These are phyloP conservation scores for Candida tammaniensis DNA, from an alignment of 805 yeast species.

Conservation along the genomic window DNA sequence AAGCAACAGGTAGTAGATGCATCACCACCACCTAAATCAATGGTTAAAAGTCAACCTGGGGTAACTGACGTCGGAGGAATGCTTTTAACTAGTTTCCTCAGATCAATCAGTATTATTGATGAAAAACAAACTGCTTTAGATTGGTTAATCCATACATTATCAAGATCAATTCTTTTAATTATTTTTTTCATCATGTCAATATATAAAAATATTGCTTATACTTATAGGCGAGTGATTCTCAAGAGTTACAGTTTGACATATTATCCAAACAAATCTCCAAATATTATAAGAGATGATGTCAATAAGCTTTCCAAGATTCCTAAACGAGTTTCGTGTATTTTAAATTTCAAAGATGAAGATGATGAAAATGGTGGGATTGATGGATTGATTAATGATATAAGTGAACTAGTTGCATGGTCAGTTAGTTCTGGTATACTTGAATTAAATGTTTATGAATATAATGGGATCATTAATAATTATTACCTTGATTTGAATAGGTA, in stretches of 20 bases:
- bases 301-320: conserved; percentile 74
- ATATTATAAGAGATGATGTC: conserved; percentile 81
- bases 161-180: conserved; percentile 47
- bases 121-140: no score
- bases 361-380: conserved; percentile 89
- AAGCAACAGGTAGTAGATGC: no score
- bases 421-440: conserved; percentile 79
- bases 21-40: no score
- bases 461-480: conserved; percentile 58
- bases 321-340: conserved; percentile 67
- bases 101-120: no score
- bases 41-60: no score
- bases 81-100: no score
- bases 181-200: conserved; percentile 57
- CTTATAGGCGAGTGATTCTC: conserved; percentile 51
- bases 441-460: conserved; percentile 74
- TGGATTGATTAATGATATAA: conserved; percentile 72
- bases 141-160: no score
- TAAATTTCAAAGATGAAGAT: conserved; percentile 68
- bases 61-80: no score
- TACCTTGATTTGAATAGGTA: conserved; percentile 54
- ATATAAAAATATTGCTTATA: conserved; percentile 49
- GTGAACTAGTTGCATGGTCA: conserved; percentile 84
- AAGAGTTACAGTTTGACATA: conserved; percentile 61
- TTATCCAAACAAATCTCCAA: conserved; percentile 73